Evolutionary conservation across 306 rosid genomes (phyloP).

Genomic region (Sphenostylis stenocarpa): DNA sequence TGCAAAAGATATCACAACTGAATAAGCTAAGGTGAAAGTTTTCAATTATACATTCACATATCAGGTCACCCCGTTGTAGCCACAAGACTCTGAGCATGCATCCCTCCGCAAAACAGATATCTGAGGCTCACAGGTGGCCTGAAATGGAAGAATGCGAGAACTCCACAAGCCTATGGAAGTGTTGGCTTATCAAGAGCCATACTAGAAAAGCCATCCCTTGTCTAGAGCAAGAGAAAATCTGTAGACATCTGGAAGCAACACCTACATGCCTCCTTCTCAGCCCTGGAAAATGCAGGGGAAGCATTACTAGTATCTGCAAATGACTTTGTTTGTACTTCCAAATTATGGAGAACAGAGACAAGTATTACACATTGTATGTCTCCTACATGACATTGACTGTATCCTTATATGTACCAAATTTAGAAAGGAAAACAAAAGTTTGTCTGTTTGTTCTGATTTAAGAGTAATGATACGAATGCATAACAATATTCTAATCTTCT

Average conservation of each 20-base stretch:
- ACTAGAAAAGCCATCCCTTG: slow-evolving; percentile 39
- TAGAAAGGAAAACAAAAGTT: slow-evolving; percentile 35
- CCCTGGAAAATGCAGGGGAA: slow-evolving; percentile 80
- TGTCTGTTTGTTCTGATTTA: slow-evolving; percentile 23
- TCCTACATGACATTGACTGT: slow-evolving; percentile 14
- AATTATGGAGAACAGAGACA: slow-evolving; percentile 35
- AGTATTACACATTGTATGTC: slow-evolving; percentile 25
- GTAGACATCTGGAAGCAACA: slow-evolving; percentile 61
- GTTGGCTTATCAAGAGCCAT: slow-evolving; percentile 45
- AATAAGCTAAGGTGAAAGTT: slow-evolving; percentile 36
- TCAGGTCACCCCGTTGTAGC: slow-evolving; percentile 47
- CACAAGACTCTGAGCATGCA: slow-evolving; percentile 46
- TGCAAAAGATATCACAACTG: slow-evolving; percentile 20
- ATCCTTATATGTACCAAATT: slow-evolving; percentile 18
- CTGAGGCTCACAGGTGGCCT: slow-evolving; percentile 57
- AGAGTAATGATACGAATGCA: slow-evolving; percentile 19
- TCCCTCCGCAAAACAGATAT: slow-evolving; percentile 51
- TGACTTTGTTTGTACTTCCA: slow-evolving; percentile 48
- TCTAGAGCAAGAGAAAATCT: slow-evolving; percentile 49
- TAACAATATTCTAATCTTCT: slow-evolving; percentile 31
- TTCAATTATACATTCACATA: slow-evolving; percentile 43
- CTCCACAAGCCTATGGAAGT: slow-evolving; percentile 38
- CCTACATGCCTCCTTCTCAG: slow-evolving; percentile 55
- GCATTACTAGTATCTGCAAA: slow-evolving; percentile 56
- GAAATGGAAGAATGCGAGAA: slow-evolving; percentile 50